Evolutionary conservation across 2,329 filamentous ascomycete genomes (phyloP).

Genomic region (Diaporthe vexans): DNA sequence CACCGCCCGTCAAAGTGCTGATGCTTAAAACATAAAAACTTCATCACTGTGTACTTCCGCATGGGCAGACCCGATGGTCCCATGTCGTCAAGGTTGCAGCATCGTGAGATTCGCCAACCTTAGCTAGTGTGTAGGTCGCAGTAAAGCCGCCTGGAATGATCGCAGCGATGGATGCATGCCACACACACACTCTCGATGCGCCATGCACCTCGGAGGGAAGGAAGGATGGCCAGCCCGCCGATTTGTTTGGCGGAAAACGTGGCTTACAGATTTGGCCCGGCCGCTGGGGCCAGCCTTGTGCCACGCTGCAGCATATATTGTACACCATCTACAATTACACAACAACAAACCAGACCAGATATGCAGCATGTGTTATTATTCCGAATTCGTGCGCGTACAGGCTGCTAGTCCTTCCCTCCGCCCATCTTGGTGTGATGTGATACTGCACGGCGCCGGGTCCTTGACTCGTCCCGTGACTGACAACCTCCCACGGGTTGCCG

Average conservation of each 20-base stretch:
- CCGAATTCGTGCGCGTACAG: constrained; percentile 17
- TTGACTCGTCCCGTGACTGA: constrained; percentile 29
- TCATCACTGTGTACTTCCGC: neutral
- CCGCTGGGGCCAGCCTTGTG: constrained; percentile 27
- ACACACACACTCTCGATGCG: constrained; percentile 1
- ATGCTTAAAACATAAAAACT: neutral
- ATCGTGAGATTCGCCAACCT: constrained; percentile 9
- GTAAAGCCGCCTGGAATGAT: neutral
- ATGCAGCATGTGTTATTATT: neutral
- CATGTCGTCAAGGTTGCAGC: constrained; percentile 8
- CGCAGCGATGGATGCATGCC: neutral
- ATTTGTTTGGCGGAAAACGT: constrained; percentile 17
- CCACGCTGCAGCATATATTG: neutral
- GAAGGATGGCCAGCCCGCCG: constrained; percentile 12
- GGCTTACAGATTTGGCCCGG: constrained; percentile 18
- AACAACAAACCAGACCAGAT: neutral
- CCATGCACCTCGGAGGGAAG: constrained; percentile 20
- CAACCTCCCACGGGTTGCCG: neutral
- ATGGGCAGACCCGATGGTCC: neutral
- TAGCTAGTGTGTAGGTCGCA: neutral
- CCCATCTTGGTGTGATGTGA: constrained; percentile 25
- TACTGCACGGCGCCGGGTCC: constrained; percentile 21
- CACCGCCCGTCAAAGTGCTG: neutral
- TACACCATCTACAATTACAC: neutral
- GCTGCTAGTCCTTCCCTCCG: neutral